Conservation (phyloP, 345 rosid genomes). For the Citrus trifoliata region DNA sequence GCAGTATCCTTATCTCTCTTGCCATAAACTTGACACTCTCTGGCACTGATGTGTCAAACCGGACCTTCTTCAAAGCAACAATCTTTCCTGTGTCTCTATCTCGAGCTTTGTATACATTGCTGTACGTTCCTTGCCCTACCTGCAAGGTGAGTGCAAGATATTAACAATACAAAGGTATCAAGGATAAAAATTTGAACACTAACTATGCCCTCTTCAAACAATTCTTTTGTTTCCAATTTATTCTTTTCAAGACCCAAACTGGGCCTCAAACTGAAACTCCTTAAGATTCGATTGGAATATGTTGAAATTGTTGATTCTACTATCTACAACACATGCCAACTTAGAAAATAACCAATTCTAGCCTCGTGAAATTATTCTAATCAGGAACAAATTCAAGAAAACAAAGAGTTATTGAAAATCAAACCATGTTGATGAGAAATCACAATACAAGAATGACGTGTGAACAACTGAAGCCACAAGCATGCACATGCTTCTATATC, state of each 20-base stretch:
- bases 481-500: neutral
- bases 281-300: neutral
- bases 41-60: constrained; percentile 81
- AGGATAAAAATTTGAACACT: neutral
- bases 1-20: constrained; percentile 73
- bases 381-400: neutral
- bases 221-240: neutral
- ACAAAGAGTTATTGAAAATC: neutral
- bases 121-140: constrained; percentile 92
- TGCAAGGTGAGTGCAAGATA: constrained; percentile 19
- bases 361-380: neutral
- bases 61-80: constrained; percentile 85
- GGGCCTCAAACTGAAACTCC: neutral
- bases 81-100: constrained; percentile 66
- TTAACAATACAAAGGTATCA: neutral
- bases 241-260: neutral
- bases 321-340: neutral
- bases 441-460: neutral
- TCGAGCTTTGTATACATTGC: constrained; percentile 88
- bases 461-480: neutral
- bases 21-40: constrained; percentile 93
- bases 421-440: neutral
- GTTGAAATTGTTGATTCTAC: neutral
- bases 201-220: too few species aligned
- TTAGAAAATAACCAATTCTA: neutral